A percentile compares a stretch with the other conserved stretches of the same genome.
phyloP scores from a whole-genome alignment of 768 basidiomycete species.

The Boletus subcaerulescens region DNA sequence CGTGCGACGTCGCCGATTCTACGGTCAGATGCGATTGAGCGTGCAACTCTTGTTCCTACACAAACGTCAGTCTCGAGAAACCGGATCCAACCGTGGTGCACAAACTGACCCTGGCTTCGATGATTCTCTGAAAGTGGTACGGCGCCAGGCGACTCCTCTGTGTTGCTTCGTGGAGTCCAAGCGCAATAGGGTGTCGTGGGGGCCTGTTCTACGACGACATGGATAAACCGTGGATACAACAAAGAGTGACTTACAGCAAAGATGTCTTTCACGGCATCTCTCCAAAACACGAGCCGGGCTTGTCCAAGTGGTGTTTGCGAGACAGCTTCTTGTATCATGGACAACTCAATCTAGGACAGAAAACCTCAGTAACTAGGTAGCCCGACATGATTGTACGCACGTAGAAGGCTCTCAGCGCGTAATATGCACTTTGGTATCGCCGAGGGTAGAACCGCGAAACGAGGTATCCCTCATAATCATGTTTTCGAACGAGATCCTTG shows the following conservation, averaged over 20 bases:
- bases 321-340: constrained; percentile 72
- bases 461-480: constrained; percentile 81
- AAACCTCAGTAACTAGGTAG: constrained; percentile 5
- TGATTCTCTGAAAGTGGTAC: constrained; percentile 79
- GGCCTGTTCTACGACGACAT: constrained; percentile 57
- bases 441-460: constrained; percentile 69
- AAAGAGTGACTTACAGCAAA: constrained; percentile 48
- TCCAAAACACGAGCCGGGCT: constrained; percentile 87
- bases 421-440: constrained; percentile 62
- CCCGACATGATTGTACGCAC: constrained; percentile 43
- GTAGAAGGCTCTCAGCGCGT: constrained; percentile 79
- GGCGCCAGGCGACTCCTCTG: constrained; percentile 49
- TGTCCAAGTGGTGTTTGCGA: constrained; percentile 73
- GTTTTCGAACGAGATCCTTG: constrained; percentile 64
- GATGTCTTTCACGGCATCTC: constrained; percentile 70
- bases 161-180: constrained; percentile 62
- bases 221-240: constrained; percentile 5
- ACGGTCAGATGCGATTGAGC: constrained; percentile 63
- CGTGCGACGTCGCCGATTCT: constrained; percentile 66
- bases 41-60: constrained; percentile 64
- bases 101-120: constrained; percentile 73
- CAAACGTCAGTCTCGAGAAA: constrained; percentile 20
- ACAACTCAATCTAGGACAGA: constrained; percentile 63
- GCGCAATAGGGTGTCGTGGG: constrained; percentile 76
- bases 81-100: neutral